Evolutionary conservation across 2,329 filamentous ascomycete genomes (phyloP).

Genomic region (Ophiostoma himal-ulmi): DNA sequence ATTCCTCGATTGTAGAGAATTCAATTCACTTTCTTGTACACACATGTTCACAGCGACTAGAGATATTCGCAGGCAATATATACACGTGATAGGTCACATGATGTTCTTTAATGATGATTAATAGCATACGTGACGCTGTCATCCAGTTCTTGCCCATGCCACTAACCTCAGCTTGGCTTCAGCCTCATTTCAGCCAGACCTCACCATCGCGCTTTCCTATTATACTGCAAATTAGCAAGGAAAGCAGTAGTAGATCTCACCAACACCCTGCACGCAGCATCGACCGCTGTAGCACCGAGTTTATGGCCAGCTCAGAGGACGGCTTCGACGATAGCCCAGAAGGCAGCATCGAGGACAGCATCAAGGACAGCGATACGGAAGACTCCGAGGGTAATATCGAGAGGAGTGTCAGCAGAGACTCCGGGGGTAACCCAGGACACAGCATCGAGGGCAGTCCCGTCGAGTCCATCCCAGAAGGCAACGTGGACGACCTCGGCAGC

Average conservation of each 20-base stretch:
- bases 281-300: background rate
- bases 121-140: background rate
- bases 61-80: background rate
- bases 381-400: background rate
- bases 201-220: background rate
- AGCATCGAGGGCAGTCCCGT: background rate
- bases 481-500: background rate
- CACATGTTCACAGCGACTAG: background rate
- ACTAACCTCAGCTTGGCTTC: background rate
- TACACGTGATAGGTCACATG: background rate
- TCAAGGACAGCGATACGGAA: background rate
- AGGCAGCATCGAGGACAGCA: background rate
- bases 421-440: background rate
- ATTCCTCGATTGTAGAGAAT: no score
- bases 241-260: background rate
- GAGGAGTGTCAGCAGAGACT: background rate
- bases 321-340: background rate
- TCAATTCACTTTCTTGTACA: background rate
- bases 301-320: background rate
- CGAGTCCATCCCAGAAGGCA: no score
- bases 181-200: background rate
- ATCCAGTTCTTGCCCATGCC: background rate
- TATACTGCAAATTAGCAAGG: background rate
- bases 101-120: background rate
- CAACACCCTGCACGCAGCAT: background rate